These are phyloP conservation scores for Neofusicoccum kwambonambiense DNA, from an alignment of 2,329 filamentous ascomycete genomes.

Conservation along the genomic window DNA sequence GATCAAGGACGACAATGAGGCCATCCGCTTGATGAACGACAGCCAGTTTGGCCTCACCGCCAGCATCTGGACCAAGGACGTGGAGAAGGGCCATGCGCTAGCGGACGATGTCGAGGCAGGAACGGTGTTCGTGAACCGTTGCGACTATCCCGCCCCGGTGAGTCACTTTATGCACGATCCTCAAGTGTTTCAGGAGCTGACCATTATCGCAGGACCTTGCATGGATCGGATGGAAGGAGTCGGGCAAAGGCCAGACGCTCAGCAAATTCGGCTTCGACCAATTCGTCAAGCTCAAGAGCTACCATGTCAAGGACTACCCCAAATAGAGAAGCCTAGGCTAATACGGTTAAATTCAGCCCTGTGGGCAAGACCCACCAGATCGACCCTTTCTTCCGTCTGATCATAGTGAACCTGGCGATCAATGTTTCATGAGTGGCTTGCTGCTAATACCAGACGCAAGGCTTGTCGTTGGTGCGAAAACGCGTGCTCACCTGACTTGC, in stretches of 20 bases:
- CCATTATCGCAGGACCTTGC: constrained; percentile 67
- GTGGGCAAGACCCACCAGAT: not conserved
- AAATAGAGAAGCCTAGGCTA: constrained; percentile 40
- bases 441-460: constrained; percentile 13
- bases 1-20: constrained; percentile 77
- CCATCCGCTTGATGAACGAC: constrained; percentile 85
- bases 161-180: constrained; percentile 41
- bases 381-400: not conserved
- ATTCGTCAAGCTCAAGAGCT: constrained; percentile 95
- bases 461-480: constrained; percentile 17
- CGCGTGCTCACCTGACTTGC: constrained; percentile 27
- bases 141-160: constrained; percentile 88
- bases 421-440: not conserved
- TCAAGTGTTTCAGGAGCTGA: constrained; percentile 29
- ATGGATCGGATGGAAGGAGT: constrained; percentile 99
- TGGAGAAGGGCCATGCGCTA: constrained; percentile 69
- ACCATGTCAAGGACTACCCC: constrained; percentile 80
- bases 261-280: constrained; percentile 91
- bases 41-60: constrained; percentile 91
- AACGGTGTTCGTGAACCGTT: constrained; percentile 93
- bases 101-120: constrained; percentile 83
- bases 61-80: constrained; percentile 96
- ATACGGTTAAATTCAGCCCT: constrained; percentile 9
- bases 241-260: constrained; percentile 85
- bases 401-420: constrained; percentile 5